Evolutionary conservation across 441 rosid genomes (phyloP).

Genomic region (Brassica balearica): DNA sequence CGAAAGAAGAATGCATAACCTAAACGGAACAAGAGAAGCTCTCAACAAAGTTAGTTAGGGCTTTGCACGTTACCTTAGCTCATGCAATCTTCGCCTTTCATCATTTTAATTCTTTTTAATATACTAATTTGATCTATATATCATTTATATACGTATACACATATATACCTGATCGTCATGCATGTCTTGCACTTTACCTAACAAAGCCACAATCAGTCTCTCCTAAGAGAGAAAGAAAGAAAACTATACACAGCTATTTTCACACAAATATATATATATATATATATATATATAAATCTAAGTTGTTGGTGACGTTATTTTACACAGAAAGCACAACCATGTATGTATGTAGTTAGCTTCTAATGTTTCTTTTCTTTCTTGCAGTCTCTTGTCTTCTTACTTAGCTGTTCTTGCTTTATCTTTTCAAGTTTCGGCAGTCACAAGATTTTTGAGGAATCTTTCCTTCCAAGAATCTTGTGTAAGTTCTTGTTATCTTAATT

Average conservation of each 20-base stretch:
- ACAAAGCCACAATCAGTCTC: constrained; percentile 47
- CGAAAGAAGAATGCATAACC: constrained; percentile 57
- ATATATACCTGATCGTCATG: constrained; percentile 53
- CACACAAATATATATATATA: constrained; percentile 44
- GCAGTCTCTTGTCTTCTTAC: constrained; percentile 33
- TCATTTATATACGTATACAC: constrained; percentile 13
- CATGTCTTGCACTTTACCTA: constrained; percentile 82
- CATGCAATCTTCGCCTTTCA: constrained; percentile 85
- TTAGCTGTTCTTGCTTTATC: constrained; percentile 36
- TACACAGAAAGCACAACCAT: constrained; percentile 33
- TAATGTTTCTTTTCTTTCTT: constrained; percentile 23
- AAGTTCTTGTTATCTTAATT: constrained; percentile 38
- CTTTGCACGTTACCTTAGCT: constrained; percentile 75
- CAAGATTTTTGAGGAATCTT: constrained; percentile 38
- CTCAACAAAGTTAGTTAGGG: constrained; percentile 64
- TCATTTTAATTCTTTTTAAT: constrained; percentile 40
- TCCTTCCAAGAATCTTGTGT: constrained; percentile 38
- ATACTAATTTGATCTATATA: not conserved
- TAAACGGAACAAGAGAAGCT: constrained; percentile 54
- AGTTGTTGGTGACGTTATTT: constrained; percentile 39
- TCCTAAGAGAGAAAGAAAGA: constrained; percentile 26
- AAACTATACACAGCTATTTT: constrained; percentile 8
- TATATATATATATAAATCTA: constrained; percentile 47
- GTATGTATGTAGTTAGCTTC: constrained; percentile 24
- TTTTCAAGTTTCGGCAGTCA: constrained; percentile 41